Evolutionary conservation across 306 rosid species (phyloP).

Genomic region (Vigna trinervia): DNA sequence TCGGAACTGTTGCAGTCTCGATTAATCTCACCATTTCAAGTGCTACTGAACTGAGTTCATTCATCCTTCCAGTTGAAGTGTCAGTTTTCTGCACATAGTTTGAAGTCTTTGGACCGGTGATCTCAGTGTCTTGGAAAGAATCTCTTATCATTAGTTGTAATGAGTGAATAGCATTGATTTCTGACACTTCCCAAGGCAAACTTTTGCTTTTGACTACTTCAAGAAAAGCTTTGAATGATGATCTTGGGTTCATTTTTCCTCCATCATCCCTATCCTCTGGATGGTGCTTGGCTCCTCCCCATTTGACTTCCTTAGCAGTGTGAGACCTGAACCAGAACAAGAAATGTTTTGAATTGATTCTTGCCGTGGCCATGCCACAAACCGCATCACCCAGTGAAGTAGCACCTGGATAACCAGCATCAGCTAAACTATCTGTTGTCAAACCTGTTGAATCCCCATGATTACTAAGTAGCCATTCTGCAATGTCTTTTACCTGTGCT

Average conservation of each 20-base stretch:
- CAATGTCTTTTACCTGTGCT: constrained; percentile 73
- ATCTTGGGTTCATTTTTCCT: constrained; percentile 76
- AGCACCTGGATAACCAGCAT: constrained; percentile 83
- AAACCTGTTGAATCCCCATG: constrained; percentile 81
- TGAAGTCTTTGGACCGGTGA: constrained; percentile 48
- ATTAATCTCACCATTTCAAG: constrained; percentile 88
- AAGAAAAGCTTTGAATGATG: constrained; percentile 79
- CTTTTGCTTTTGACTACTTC: constrained; percentile 77
- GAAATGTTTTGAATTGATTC: constrained; percentile 65
- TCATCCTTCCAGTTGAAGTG: constrained; percentile 44
- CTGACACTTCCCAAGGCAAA: constrained; percentile 80
- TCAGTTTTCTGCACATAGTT: constrained; percentile 40
- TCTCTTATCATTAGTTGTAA: constrained; percentile 79
- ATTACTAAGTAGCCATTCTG: constrained; percentile 65
- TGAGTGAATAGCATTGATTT: constrained; percentile 84
- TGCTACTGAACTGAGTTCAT: constrained; percentile 76
- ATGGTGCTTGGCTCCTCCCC: constrained; percentile 94
- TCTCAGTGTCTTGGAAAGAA: constrained; percentile 55
- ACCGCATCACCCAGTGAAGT: constrained; percentile 71
- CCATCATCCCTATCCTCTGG: constrained; percentile 75
- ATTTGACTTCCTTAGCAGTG: constrained; percentile 69
- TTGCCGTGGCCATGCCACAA: constrained; percentile 81
- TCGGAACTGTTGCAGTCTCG: constrained; percentile 85
- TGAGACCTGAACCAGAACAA: constrained; percentile 91
- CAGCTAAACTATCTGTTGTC: constrained; percentile 79